Percentiles rank a stretch among this genome's conserved stretches.
phyloP scores from a whole-genome alignment of 129 eudicot species.

The Ambrosia trifida region DNA sequence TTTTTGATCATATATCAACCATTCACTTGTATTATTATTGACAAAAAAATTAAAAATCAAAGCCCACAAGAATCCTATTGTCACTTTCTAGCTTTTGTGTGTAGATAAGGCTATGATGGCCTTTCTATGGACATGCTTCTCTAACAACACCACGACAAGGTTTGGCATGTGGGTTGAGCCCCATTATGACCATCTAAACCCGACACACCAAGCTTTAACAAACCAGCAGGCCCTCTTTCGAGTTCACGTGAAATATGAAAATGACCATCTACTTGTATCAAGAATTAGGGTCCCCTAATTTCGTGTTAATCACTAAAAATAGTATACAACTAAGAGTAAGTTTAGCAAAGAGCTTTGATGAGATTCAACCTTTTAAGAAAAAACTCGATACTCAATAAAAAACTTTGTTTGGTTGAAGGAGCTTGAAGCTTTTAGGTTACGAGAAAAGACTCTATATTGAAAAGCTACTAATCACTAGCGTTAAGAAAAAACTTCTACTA shows the following conservation, averaged over 20 bases:
- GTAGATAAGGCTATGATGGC: constrained; percentile 31
- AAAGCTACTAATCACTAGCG: no score
- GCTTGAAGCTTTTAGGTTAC: no score
- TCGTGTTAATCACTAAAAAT: background rate
- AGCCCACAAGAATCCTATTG: constrained; percentile 4
- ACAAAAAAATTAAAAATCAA: constrained; percentile 21
- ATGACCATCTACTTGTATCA: constrained; percentile 2
- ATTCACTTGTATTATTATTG: background rate
- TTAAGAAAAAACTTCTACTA: no score
- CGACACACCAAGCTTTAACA: constrained; percentile 33
- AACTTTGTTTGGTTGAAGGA: no score
- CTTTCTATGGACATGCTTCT: constrained; percentile 32
- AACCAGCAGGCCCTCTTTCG: constrained; percentile 10
- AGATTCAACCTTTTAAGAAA: no score
- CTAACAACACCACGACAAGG: constrained; percentile 35
- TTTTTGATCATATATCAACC: background rate
- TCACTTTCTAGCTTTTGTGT: constrained; percentile 23
- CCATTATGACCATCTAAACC: constrained; percentile 25
- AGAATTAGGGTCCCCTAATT: background rate
- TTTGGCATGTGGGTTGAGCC: constrained; percentile 38
- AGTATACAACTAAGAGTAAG: background rate
- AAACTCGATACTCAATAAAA: no score
- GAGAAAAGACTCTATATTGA: no score
- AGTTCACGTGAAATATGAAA: constrained; percentile 22
- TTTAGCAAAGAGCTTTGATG: no score